phyloP scores from a whole-genome alignment of 345 rosid genomes.

The Theobroma cacao region DNA sequence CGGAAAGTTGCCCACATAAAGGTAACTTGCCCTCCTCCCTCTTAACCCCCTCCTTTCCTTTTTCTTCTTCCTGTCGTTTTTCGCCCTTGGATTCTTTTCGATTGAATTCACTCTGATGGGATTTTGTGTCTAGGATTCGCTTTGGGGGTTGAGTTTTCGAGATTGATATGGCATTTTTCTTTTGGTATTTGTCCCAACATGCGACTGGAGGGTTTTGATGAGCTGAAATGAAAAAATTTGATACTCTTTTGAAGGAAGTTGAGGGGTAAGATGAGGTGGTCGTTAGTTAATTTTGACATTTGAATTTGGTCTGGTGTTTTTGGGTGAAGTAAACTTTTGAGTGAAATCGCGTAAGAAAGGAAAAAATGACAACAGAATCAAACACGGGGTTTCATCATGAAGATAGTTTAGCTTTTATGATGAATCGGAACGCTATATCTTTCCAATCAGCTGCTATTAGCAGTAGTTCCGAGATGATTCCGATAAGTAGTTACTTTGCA shows the following conservation, averaged over 20 bases:
- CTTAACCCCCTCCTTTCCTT: not conserved
- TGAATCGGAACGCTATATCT: slow-evolving; percentile 49
- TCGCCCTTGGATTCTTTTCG: slow-evolving; percentile 1
- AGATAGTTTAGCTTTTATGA: slow-evolving; percentile 31
- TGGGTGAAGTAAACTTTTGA: not conserved
- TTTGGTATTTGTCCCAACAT: not conserved
- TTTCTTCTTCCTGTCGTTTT: slow-evolving; percentile 2
- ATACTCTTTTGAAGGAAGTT: not conserved
- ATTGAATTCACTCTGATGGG: not conserved
- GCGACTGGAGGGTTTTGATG: not conserved
- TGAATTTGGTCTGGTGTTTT: not conserved
- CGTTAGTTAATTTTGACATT: not conserved
- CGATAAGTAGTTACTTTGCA: slow-evolving; percentile 49
- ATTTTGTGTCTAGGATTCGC: not conserved
- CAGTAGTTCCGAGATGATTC: slow-evolving; percentile 49
- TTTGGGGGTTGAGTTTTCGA: not conserved
- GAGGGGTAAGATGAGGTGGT: not conserved
- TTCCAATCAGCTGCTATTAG: slow-evolving; percentile 44
- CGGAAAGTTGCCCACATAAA: slow-evolving; percentile 36
- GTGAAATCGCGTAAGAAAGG: not conserved
- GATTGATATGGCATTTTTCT: slow-evolving; percentile 14
- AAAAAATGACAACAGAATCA: slow-evolving; percentile 63
- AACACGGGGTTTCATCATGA: slow-evolving; percentile 45
- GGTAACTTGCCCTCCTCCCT: slow-evolving; percentile 15
- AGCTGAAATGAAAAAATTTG: slow-evolving; percentile 4